Base-by-base conservation (phyloP, 1,139 yeast species). In the Blastobotrys aristatus region DNA sequence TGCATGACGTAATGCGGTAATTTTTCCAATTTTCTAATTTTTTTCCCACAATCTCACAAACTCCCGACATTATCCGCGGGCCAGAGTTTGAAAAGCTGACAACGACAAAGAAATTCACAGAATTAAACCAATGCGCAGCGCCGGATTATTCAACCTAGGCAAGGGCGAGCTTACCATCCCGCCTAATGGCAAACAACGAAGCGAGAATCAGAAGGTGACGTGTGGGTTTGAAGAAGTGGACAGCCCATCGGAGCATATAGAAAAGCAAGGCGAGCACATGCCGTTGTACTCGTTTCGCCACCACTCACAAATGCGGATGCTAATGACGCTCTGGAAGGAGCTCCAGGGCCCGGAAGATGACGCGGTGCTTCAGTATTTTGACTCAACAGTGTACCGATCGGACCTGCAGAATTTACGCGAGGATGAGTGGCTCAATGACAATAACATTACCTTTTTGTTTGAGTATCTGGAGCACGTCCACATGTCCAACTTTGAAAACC, bases 391-490 rank as follows among this genome's bases (percentile, higher is more conserved):
- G 2, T 74, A 72, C 53, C 64, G 68, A 39, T 71, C 70, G 37
- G 84, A 79, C 56, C 51, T 78, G 17, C 65, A 57, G 47, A 75
- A 71, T 56, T 62, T 73, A 33, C 62, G 62, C 44, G 71, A 71
- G 42, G 84, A 77, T 27, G 84, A 82, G 58, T 84, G 94, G 94
- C 66, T 85, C 29, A 82, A 80, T 57, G 94, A 84, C 58, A 82
- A 82, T 57, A 79, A 82, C 53, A 75, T 85, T 33, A 70, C 85
- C 1, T 76, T 84, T 50, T 65, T 82, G 21, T 84, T 74, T 62
- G 89, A 82, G 60, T 71, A 75, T 53, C 64, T 85, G n/a, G 74
- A 73, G 50, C 59, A 68, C 58, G 48, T 54, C 22, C 32, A 43
- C 36, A 47, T 54, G 34, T 45, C 43, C n/a, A 34, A 48, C 16